Evolutionary conservation across 371 early-diverging fungal genomes (phyloP).

Genomic region (Mortierella sp.): DNA sequence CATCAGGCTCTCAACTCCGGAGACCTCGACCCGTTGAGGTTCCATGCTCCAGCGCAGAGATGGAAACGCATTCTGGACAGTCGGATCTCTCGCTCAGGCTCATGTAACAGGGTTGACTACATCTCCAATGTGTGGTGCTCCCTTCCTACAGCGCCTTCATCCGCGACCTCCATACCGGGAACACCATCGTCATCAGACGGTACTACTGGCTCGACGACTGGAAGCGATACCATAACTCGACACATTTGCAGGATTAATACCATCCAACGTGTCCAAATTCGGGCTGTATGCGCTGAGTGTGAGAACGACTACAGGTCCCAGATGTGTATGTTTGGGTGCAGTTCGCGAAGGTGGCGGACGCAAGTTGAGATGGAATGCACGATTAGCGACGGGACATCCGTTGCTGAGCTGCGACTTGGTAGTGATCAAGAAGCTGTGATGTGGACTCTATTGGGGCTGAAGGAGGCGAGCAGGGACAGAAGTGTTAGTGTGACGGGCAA

Average conservation of each 20-base stretch:
- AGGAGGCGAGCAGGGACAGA: background rate
- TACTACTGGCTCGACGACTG: background rate
- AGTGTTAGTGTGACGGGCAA: background rate
- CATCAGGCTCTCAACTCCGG: background rate
- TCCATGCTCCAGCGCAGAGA: background rate
- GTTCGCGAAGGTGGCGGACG: conserved; percentile 33
- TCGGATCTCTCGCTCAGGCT: background rate
- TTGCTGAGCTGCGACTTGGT: conserved; percentile 7
- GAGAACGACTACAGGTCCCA: conserved; percentile 31
- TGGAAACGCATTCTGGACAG: background rate
- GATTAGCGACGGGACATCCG: conserved; percentile 33
- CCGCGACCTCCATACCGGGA: background rate
- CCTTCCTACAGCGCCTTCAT: background rate
- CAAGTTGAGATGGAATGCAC: conserved; percentile 31
- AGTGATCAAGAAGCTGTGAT: conserved; percentile 32
- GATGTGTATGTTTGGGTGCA: conserved; percentile 28
- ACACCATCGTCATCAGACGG: background rate
- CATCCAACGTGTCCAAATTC: conserved; percentile 13
- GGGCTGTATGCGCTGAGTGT: conserved; percentile 40
- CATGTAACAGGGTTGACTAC: background rate
- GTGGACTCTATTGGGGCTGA: conserved; percentile 41
- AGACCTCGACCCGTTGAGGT: background rate
- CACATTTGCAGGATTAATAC: conserved; percentile 32
- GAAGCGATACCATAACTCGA: background rate
- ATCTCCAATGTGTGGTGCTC: conserved; percentile 8